These are phyloP conservation scores for Pyrenophora teres DNA, from an alignment of 2,329 filamentous ascomycete species.

Conservation along the genomic window DNA sequence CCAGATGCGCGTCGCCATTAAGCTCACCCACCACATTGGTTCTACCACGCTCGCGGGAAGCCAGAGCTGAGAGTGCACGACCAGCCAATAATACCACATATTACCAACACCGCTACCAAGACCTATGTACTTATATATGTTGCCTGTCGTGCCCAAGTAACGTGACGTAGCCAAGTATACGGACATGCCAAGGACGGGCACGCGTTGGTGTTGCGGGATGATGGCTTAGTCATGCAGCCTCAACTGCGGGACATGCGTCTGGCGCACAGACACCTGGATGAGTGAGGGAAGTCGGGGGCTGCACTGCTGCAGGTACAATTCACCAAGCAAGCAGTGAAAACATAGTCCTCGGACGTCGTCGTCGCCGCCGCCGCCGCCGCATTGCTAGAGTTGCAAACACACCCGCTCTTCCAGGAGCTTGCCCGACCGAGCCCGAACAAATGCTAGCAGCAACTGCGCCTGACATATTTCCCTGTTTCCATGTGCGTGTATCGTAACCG, in stretches of 20 bases:
- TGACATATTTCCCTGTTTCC: conserved; percentile 39
- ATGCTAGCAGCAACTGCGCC: conserved; percentile 43
- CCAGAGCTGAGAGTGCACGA: too few relatives aligned
- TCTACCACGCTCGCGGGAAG: too few relatives aligned
- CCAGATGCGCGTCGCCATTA: too few relatives aligned
- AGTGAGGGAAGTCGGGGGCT: conserved; percentile 19
- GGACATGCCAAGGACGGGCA: neutral
- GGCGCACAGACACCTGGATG: conserved; percentile 1
- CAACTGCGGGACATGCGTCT: conserved; percentile 13
- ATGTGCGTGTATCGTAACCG: conserved; percentile 45
- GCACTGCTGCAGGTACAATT: conserved; percentile 29
- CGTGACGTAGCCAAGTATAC: too few relatives aligned
- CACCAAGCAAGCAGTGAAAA: conserved; percentile 16
- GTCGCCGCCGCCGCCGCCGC: conserved; percentile 14
- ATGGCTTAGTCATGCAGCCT: conserved; percentile 14
- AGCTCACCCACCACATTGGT: too few relatives aligned
- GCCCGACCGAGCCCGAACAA: conserved; percentile 32
- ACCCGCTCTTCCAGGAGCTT: conserved; percentile 26
- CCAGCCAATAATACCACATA: too few relatives aligned
- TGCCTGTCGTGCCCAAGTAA: too few relatives aligned
- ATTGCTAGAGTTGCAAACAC: conserved; percentile 22
- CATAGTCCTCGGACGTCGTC: conserved; percentile 7
- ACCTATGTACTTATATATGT: too few relatives aligned
- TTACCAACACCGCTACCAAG: too few relatives aligned
- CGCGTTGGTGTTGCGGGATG: neutral